Percentiles rank a stretch among this genome's conserved stretches.
Conservation (phyloP, 441 rosid species). For the Gossypium davidsonii region DNA sequence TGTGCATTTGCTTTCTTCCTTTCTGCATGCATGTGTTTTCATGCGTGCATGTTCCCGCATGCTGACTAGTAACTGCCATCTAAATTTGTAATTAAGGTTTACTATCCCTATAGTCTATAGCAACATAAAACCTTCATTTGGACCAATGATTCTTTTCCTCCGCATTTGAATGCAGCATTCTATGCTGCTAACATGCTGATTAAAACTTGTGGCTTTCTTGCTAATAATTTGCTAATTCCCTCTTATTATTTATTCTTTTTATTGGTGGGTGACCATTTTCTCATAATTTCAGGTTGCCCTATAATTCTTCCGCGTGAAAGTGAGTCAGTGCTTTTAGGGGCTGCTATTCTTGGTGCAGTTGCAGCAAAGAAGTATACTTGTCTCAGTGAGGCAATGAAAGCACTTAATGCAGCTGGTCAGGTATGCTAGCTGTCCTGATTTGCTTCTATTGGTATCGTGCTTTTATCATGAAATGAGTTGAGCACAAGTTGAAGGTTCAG, state of each 20-base stretch:
- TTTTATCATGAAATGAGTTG: background rate
- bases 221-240: background rate
- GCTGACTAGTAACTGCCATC: background rate
- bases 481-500: background rate
- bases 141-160: background rate
- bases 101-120: background rate
- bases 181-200: background rate
- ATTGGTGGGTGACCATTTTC: background rate
- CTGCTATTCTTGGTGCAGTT: constrained; percentile 90
- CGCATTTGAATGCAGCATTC: background rate
- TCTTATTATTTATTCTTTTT: background rate
- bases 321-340: constrained; percentile 83
- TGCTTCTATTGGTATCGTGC: background rate
- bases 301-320: constrained; percentile 86
- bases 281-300: constrained; percentile 54
- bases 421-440: constrained; percentile 26
- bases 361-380: constrained; percentile 66
- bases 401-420: constrained; percentile 81
- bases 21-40: background rate
- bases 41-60: background rate
- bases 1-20: constrained; percentile 8
- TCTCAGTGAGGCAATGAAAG: constrained; percentile 75
- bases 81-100: background rate
- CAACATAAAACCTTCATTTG: background rate
- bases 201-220: background rate